These are phyloP conservation scores for Brettanomyces sp. DNA, from an alignment of 805 yeast species.

Conservation along the genomic window DNA sequence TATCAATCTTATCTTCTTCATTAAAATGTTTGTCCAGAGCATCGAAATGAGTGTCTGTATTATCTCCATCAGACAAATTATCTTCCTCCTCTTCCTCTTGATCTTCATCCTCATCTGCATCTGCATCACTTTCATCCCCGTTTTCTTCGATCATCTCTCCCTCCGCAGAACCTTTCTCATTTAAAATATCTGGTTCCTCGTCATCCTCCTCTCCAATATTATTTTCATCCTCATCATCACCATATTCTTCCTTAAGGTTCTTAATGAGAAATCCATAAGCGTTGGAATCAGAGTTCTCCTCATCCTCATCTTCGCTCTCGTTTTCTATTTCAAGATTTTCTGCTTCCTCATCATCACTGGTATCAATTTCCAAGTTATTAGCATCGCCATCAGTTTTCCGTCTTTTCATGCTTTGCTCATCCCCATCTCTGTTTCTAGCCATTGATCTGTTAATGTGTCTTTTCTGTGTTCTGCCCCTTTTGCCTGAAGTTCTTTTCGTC, in stretches of 20 bases:
- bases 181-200: background rate
- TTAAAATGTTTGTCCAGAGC: constrained; percentile 76
- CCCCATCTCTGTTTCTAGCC: constrained; percentile 6
- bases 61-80: constrained; percentile 4
- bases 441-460: constrained; percentile 10
- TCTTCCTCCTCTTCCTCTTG: constrained; percentile 7
- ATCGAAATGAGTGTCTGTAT: constrained; percentile 30
- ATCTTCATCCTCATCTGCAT: constrained; percentile 6
- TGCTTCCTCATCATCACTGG: background rate
- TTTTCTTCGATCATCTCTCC: constrained; percentile 16
- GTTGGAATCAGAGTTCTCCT: constrained; percentile 8
- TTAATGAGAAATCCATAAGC: constrained; percentile 19
- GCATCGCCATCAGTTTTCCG: constrained; percentile 1
- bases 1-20: constrained; percentile 30
- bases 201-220: constrained; percentile 9
- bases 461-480: constrained; percentile 2
- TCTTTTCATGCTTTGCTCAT: constrained; percentile 13
- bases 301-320: constrained; percentile 10
- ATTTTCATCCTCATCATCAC: constrained; percentile 2
- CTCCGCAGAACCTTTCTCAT: constrained; percentile 6
- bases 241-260: constrained; percentile 14
- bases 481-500: too few relatives aligned
- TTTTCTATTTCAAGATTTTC: constrained; percentile 5
- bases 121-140: constrained; percentile 16
- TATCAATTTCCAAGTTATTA: background rate